Percentiles rank a stretch among this genome's conserved stretches.
Evolutionary conservation across 441 rosid genomes (phyloP).

Genomic region (Erysimum cheiri): DNA sequence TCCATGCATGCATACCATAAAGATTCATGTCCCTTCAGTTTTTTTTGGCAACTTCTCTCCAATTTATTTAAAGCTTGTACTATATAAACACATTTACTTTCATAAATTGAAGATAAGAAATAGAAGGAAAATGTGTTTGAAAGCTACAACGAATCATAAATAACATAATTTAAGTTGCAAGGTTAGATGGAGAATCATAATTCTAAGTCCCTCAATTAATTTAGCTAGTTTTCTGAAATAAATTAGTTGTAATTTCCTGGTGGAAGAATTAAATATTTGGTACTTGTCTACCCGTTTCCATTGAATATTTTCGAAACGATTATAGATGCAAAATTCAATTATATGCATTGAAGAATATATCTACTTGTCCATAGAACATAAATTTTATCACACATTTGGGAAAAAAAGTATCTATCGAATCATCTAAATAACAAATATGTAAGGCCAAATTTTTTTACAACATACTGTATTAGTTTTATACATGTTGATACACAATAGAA

Average conservation of each 20-base stretch:
- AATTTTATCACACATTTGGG: slow-evolving; percentile 29
- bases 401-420: neutral
- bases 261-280: slow-evolving; percentile 42
- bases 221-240: slow-evolving; percentile 34
- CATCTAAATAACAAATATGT: slow-evolving; percentile 5
- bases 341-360: slow-evolving; percentile 48
- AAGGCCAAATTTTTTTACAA: neutral
- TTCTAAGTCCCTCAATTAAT: slow-evolving; percentile 12
- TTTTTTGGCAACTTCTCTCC: slow-evolving; percentile 14
- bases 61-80: slow-evolving; percentile 19
- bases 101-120: slow-evolving; percentile 29
- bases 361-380: slow-evolving; percentile 33
- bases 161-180: slow-evolving; percentile 6
- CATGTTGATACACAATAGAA: neutral
- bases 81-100: slow-evolving; percentile 1
- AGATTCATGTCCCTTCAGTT: slow-evolving; percentile 35
- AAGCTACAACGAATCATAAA: slow-evolving; percentile 27
- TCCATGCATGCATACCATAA: slow-evolving; percentile 40
- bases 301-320: slow-evolving; percentile 59
- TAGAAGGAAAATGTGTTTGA: slow-evolving; percentile 8
- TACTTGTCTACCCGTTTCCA: slow-evolving; percentile 66
- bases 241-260: slow-evolving; percentile 44
- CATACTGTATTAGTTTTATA: neutral
- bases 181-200: slow-evolving; percentile 33
- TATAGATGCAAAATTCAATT: slow-evolving; percentile 71